Base-by-base conservation (phyloP, 352 stramenopile genomes). In the Globisporangium splendens region DNA sequence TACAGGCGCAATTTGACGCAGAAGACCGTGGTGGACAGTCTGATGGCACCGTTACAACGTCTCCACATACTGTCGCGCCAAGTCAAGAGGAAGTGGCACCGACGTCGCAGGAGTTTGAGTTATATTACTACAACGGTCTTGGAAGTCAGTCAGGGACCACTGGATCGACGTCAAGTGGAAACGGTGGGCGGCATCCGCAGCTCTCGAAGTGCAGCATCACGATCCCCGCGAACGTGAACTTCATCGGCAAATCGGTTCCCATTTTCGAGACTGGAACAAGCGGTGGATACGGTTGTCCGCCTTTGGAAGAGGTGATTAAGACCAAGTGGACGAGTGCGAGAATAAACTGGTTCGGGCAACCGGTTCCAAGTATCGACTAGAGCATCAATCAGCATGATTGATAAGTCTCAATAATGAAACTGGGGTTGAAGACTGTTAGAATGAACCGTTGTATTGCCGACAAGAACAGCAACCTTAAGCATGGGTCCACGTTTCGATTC, bases 291-390 rank as follows among this genome's bases (percentile, higher is more conserved):
- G 70, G 63, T 0, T 79, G 69, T 7, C 62, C 69, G 49, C 70
- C 81, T 1, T 59, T 95, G 5, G 85, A 95, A 65, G 83, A 91
- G 61, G 83, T 92, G 47, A 62, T 95, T 47, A 82, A 80, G 51
- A 95, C 85, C 35, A 89, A 88, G 56, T 95, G 85, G 85, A 65
- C 61, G 0, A 65, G 52, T 17, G 79, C 79, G 24, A 54, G 46
- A 24, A 72, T 90, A n/a, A 49, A 79, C 21, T 92, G 83, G 83
- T 28, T 69, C 6, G 70, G 68, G 15, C 56, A 68, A 42, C 31
- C 56, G 14, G 62, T 75, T 14, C 81, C 81, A 8, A 79, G 58
- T 41, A 68, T 88, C 24, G 75, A 89, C 58, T 91, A 75, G 51
- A 31, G 24, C 2, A 31, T 31, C 24, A 31, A 31, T 31, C 24